Evolutionary conservation across 108 stramenopile species (phyloP).

Genomic region (Epithemia pelagica): DNA sequence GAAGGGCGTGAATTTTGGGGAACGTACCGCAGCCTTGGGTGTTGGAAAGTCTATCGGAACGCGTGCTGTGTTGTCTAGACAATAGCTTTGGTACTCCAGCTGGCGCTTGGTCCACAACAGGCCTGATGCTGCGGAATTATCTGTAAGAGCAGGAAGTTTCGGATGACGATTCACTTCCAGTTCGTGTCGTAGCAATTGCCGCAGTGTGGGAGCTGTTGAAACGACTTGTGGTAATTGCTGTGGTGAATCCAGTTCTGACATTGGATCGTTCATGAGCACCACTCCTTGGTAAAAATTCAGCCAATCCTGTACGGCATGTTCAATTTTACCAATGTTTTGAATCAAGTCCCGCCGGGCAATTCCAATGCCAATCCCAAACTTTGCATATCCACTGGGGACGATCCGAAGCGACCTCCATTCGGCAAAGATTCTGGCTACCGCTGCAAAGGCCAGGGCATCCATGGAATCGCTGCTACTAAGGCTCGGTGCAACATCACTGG

Average conservation of each 20-base stretch:
- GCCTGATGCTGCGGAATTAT: constrained; percentile 54
- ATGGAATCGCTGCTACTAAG: not conserved
- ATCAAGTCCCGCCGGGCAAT: constrained; percentile 44
- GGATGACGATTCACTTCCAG: constrained; percentile 25
- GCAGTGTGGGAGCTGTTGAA: constrained; percentile 23
- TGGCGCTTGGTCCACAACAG: constrained; percentile 66
- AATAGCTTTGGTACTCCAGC: constrained; percentile 48
- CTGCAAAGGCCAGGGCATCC: constrained; percentile 27
- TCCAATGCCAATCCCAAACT: constrained; percentile 40
- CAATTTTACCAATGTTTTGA: constrained; percentile 46
- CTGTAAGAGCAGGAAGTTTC: constrained; percentile 53
- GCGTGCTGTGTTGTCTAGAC: constrained; percentile 46
- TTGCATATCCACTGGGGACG: constrained; percentile 34
- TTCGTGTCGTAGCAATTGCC: constrained; percentile 35
- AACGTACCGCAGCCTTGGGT: constrained; percentile 29
- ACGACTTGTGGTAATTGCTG: not conserved
- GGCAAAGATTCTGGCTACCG: constrained; percentile 31
- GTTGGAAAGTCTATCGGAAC: constrained; percentile 32
- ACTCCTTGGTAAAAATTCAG: not conserved
- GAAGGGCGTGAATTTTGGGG: too few relatives aligned
- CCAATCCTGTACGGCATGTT: constrained; percentile 24
- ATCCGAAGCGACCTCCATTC: constrained; percentile 37
- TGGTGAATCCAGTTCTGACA: too few relatives aligned
- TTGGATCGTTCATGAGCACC: too few relatives aligned
- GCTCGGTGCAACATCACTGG: not conserved